Conservation (phyloP, 129 eudicot genomes). For the Silybum marianum region DNA sequence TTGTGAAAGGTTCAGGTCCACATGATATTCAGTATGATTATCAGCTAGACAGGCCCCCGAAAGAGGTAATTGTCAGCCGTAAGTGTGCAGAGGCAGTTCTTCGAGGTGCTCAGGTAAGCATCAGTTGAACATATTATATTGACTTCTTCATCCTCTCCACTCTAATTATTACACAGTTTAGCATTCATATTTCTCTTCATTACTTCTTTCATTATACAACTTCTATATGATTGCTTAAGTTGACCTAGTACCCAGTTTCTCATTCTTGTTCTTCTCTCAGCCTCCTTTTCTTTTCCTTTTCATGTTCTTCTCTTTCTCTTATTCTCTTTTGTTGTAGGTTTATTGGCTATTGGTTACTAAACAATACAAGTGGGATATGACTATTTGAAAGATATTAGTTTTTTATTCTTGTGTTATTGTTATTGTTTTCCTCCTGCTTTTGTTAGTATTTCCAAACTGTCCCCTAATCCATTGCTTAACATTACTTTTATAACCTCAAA, state of each 20-base stretch:
- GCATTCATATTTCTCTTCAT: background rate
- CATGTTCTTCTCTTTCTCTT: background rate
- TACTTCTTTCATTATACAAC: background rate
- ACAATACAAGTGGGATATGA: background rate
- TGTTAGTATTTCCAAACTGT: background rate
- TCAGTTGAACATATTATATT: background rate
- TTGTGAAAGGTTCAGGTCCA: constrained; percentile 91
- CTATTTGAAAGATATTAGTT: background rate
- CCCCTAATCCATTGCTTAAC: background rate
- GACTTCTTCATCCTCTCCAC: background rate
- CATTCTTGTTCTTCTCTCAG: constrained; percentile 1
- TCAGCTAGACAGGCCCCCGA: constrained; percentile 58
- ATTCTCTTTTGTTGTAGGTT: background rate
- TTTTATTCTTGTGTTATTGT: background rate
- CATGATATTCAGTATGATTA: constrained; percentile 60
- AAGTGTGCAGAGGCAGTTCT: constrained; percentile 99
- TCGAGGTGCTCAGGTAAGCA: constrained; percentile 91
- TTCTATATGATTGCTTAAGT: background rate
- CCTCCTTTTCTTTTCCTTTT: background rate
- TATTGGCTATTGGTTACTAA: background rate
- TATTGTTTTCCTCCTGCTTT: background rate
- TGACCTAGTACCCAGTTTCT: background rate
- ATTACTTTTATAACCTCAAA: background rate
- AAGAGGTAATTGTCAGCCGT: constrained; percentile 94
- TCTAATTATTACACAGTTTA: background rate